Percentiles rank a stretch among this genome's conserved stretches.
Conservation (phyloP, 2,329 filamentous ascomycete species). For the Phialocephala sp. region DNA sequence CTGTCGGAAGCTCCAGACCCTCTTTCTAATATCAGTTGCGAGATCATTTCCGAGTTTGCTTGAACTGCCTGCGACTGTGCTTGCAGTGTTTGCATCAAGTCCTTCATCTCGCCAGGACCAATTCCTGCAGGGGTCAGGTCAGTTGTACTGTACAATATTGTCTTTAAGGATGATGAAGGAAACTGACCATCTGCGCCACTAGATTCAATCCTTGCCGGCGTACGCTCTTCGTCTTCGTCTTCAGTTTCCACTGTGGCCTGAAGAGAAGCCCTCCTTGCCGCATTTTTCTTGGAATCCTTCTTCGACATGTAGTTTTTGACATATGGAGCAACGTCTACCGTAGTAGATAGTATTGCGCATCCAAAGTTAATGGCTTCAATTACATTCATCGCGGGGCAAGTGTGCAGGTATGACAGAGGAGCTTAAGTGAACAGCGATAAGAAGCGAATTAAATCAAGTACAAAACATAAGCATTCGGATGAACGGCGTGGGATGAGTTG, state of each 20-base stretch:
- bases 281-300: neutral
- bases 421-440: neutral
- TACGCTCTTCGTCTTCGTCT: neutral
- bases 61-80: neutral
- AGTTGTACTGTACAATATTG: neutral
- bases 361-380: neutral
- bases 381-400: neutral
- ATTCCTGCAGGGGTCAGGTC: neutral
- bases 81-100: slow-evolving; percentile 6
- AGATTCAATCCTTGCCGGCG: neutral
- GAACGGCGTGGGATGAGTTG: neutral
- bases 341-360: neutral
- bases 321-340: neutral
- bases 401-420: neutral
- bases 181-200: neutral
- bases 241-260: slow-evolving; percentile 3
- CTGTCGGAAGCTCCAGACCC: neutral
- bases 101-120: neutral
- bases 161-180: no score
- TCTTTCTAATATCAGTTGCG: neutral
- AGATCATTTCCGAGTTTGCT: neutral
- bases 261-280: neutral
- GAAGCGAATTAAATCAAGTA: neutral
- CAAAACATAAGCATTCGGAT: neutral
- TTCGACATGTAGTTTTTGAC: slow-evolving; percentile 5